phyloP scores from a whole-genome alignment of 495 filamentous ascomycete genomes.

The Filosporella fistucella region DNA sequence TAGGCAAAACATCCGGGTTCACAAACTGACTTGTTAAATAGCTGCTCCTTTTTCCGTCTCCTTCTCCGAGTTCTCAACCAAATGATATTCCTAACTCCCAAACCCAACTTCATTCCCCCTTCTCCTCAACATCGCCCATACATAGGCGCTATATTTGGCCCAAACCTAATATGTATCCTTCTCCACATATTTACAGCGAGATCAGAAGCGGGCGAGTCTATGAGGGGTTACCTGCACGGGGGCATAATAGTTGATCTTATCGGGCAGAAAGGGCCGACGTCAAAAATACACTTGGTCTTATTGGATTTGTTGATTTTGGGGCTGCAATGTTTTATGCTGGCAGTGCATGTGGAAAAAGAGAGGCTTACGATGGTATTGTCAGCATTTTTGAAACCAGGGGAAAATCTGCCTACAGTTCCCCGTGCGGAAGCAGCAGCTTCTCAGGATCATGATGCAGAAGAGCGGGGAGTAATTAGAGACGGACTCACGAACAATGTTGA shows the following conservation, averaged over 20 bases:
- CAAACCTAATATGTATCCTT: conserved; percentile 69
- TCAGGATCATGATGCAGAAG: conserved; percentile 79
- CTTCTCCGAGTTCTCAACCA: conserved; percentile 66
- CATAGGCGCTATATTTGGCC: conserved; percentile 63
- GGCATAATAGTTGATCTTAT: conserved; percentile 85
- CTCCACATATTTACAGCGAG: conserved; percentile 60
- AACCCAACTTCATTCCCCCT: conserved; percentile 50
- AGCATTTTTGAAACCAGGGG: conserved; percentile 21
- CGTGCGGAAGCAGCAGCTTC: conserved; percentile 20
- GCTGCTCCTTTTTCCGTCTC: conserved; percentile 74
- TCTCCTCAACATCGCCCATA: conserved; percentile 66
- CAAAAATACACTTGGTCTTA: conserved; percentile 55
- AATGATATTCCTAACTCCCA: conserved; percentile 74
- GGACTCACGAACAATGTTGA: conserved; percentile 34
- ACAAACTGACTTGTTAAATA: conserved; percentile 37
- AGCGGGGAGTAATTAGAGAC: conserved; percentile 64
- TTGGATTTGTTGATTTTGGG: conserved; percentile 62
- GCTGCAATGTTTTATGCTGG: conserved; percentile 71
- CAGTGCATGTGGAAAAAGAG: conserved; percentile 65
- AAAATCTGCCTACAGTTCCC: conserved; percentile 9
- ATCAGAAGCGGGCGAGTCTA: conserved; percentile 67
- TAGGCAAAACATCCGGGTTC: neutral
- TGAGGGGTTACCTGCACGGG: conserved; percentile 78
- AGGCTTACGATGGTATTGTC: conserved; percentile 33
- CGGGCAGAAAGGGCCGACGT: conserved; percentile 72